Conservation (phyloP, 306 rosid species). For the Bauhinia variegata region DNA sequence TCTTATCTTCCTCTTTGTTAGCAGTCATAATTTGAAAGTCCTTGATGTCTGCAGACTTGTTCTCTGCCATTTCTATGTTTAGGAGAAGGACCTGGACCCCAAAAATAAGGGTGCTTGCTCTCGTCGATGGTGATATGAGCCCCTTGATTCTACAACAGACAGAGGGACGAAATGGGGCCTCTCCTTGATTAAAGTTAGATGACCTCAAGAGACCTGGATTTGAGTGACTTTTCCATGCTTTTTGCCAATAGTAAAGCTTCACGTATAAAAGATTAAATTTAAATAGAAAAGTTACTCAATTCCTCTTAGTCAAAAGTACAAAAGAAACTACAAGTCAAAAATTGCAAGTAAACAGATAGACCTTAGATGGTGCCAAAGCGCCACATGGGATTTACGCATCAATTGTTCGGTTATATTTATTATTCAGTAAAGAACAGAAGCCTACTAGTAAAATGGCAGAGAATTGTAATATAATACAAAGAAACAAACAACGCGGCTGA, state of each 20-base stretch:
- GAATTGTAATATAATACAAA: too few relatives aligned
- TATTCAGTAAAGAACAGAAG: too few relatives aligned
- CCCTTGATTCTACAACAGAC: slow-evolving; percentile 24
- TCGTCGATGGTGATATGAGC: slow-evolving; percentile 25
- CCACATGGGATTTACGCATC: neutral
- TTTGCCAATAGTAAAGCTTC: slow-evolving; percentile 26
- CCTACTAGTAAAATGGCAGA: too few relatives aligned
- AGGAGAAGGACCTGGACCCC: neutral
- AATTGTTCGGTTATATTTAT: neutral
- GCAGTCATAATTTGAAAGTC: slow-evolving; percentile 46
- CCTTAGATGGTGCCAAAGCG: neutral
- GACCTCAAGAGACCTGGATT: slow-evolving; percentile 20
- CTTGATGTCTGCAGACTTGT: slow-evolving; percentile 50
- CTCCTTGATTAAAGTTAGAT: slow-evolving; percentile 28
- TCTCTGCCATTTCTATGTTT: slow-evolving; percentile 56
- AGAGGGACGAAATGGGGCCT: slow-evolving; percentile 13
- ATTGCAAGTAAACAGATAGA: neutral
- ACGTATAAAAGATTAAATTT: neutral
- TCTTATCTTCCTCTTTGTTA: slow-evolving; percentile 46
- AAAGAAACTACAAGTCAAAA: neutral
- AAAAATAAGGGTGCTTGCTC: slow-evolving; percentile 6
- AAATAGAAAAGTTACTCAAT: slow-evolving; percentile 1
- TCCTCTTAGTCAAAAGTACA: neutral
- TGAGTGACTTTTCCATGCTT: slow-evolving; percentile 29
- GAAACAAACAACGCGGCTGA: too few relatives aligned